Conservation (phyloP, 345 rosid genomes). For the Rhodamnia rubescens region DNA sequence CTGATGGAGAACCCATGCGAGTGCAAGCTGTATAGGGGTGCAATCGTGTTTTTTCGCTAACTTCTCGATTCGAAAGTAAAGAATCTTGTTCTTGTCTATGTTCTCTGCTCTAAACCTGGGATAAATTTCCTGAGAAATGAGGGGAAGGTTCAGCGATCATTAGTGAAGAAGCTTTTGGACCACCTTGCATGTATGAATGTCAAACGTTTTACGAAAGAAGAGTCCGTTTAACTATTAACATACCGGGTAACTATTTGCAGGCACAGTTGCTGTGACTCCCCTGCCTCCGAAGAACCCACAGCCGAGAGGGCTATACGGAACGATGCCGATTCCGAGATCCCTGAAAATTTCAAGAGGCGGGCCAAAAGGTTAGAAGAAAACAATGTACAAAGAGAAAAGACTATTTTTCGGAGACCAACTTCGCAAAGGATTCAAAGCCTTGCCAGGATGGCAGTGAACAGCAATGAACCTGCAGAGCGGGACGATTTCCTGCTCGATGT, state of each 20-base stretch:
- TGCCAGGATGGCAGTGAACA: neutral
- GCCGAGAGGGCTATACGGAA: conserved; percentile 1
- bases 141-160: neutral
- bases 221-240: neutral
- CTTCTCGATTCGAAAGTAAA: conserved; percentile 14
- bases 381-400: neutral
- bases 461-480: conserved; percentile 1
- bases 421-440: neutral
- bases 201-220: neutral
- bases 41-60: conserved; percentile 18
- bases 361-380: neutral
- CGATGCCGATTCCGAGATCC: conserved; percentile 10
- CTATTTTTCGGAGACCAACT: neutral
- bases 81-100: conserved; percentile 13
- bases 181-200: neutral
- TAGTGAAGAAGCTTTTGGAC: neutral
- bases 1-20: conserved; percentile 33
- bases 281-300: conserved; percentile 2
- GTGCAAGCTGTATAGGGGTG: conserved; percentile 25
- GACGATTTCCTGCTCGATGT: conserved; percentile 29
- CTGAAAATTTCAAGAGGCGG: neutral
- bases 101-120: conserved; percentile 24
- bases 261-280: neutral
- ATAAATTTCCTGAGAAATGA: neutral
- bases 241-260: neutral